Conservation (phyloP, 2,329 filamentous ascomycete species). For the Microdochium trichocladiopsis region DNA sequence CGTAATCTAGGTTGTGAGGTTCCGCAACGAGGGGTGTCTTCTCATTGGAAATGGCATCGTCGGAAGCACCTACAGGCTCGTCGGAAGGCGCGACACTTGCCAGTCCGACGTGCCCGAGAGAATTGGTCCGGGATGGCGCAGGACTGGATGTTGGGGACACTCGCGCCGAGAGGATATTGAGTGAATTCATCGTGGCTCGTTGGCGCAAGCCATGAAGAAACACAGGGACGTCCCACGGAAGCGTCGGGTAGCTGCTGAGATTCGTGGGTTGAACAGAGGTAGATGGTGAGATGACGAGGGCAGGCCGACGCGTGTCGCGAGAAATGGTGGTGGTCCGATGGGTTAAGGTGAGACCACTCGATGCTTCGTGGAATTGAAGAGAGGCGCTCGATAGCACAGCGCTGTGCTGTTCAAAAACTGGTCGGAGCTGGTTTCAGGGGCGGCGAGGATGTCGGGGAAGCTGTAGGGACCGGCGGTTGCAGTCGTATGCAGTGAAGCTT, state of each 20-base stretch:
- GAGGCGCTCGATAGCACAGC: background rate
- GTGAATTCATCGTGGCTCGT: conserved; percentile 78
- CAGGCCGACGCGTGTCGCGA: background rate
- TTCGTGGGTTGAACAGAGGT: background rate
- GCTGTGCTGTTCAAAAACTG: background rate
- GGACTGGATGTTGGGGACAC: conserved; percentile 58
- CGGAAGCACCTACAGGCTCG: conserved; percentile 17
- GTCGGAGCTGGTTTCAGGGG: background rate
- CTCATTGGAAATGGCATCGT: conserved; percentile 16
- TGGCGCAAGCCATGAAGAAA: conserved; percentile 45
- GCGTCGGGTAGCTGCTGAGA: background rate
- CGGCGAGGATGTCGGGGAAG: background rate
- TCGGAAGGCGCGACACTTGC: conserved; percentile 30
- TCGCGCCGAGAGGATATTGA: conserved; percentile 87
- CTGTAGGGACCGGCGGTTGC: background rate
- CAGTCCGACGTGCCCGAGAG: conserved; percentile 45
- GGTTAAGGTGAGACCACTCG: background rate
- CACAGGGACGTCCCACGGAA: conserved; percentile 9
- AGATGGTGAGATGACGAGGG: background rate
- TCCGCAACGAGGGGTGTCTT: background rate
- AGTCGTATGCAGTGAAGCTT: background rate
- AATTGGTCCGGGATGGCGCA: conserved; percentile 52
- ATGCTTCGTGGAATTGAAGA: background rate
- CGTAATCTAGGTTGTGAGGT: conserved; percentile 16
- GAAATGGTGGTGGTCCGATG: background rate